Conservation (phyloP, 2,329 filamentous ascomycete species). For the Trichoderma guizhouense region DNA sequence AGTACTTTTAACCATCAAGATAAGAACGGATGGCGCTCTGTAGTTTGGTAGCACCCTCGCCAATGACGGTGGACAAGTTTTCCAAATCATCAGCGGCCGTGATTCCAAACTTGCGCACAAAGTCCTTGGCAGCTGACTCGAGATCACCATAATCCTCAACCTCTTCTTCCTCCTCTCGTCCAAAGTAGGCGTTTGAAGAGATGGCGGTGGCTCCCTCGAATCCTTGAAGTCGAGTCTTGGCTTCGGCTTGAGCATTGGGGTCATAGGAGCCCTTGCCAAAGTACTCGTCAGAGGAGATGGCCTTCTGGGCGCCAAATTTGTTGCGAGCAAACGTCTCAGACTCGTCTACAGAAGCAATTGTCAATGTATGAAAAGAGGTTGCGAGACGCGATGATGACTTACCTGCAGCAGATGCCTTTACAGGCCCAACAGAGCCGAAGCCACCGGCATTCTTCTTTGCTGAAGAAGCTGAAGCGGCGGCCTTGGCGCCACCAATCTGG, state of each 20-base stretch:
- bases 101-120: conserved; percentile 90
- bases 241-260: conserved; percentile 74
- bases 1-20: conserved; percentile 48
- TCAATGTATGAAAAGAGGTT: background rate
- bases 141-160: conserved; percentile 84
- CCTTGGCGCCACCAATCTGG: conserved; percentile 66
- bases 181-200: conserved; percentile 97
- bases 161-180: conserved; percentile 79
- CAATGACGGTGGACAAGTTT: conserved; percentile 77
- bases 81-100: conserved; percentile 95
- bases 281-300: conserved; percentile 97
- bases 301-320: conserved; percentile 91
- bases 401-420: conserved; percentile 69
- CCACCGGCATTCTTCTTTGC: conserved; percentile 74
- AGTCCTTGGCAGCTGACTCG: conserved; percentile 91
- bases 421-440: conserved; percentile 79
- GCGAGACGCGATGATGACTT: conserved; percentile 28
- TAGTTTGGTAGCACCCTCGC: conserved; percentile 79
- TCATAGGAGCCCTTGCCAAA: conserved; percentile 90
- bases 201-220: conserved; percentile 92
- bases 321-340: conserved; percentile 77
- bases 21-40: conserved; percentile 71
- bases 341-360: conserved; percentile 51
- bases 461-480: conserved; percentile 46
- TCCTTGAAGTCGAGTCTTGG: conserved; percentile 80